Percentiles rank a stretch among this genome's conserved stretches.
These are phyloP conservation scores for Fagus sylvatica DNA, from an alignment of 306 rosid genomes.

Conservation along the genomic window DNA sequence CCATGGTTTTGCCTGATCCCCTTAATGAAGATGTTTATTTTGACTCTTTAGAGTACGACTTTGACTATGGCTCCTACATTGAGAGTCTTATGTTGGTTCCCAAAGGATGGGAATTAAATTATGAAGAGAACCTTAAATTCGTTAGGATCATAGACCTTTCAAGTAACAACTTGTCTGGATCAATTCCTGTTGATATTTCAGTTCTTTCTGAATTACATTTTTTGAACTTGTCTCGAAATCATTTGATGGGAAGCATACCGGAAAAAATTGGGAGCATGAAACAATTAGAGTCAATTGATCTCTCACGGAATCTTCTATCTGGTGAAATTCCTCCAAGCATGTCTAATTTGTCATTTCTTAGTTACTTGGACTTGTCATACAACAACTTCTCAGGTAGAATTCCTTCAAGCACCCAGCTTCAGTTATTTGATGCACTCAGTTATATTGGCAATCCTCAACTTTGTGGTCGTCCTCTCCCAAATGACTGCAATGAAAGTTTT, in stretches of 20 bases:
- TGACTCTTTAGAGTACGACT: no score
- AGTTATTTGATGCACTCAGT: neutral
- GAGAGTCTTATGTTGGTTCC: constrained; percentile 14
- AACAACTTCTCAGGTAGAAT: constrained; percentile 5
- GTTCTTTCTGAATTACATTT: neutral
- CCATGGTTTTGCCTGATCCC: constrained; percentile 29
- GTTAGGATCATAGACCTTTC: neutral
- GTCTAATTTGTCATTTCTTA: neutral
- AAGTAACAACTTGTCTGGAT: neutral
- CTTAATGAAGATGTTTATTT: constrained; percentile 14
- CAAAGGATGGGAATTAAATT: no score
- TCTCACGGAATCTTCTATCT: neutral
- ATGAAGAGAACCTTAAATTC: no score
- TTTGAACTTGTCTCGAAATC: constrained; percentile 4
- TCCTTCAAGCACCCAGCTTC: constrained; percentile 6
- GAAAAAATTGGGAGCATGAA: neutral
- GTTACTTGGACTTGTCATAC: neutral
- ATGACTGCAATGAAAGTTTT: no score
- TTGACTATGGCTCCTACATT: constrained; percentile 5
- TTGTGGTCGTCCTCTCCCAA: neutral
- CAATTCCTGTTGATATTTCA: neutral
- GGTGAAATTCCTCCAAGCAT: constrained; percentile 1
- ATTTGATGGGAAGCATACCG: neutral
- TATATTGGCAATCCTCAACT: neutral
- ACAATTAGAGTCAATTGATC: neutral